Percentiles rank a stretch among this genome's conserved stretches.
Conservation (phyloP, 192 early-diverging fungal species). For the Chytriomyces confervae region DNA sequence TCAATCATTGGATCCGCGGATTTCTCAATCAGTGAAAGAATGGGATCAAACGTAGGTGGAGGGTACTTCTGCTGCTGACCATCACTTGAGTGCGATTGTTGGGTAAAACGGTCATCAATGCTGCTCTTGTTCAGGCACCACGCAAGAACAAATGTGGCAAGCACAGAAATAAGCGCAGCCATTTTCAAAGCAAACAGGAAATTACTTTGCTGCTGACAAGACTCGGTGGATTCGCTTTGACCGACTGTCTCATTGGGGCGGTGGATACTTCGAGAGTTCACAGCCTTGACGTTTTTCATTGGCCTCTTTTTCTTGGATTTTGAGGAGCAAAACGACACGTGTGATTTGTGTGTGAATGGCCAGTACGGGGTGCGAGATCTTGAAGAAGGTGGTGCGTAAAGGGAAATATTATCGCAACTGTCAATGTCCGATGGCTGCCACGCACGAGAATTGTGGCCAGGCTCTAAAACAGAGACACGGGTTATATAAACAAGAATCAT, state of each 20-base stretch:
- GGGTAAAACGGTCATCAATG: too few relatives aligned
- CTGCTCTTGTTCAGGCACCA: too few relatives aligned
- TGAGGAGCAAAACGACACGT: background rate
- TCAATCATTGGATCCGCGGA: background rate
- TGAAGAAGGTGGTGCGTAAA: background rate
- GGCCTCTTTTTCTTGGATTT: background rate
- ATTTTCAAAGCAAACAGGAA: too few relatives aligned
- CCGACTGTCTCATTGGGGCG: background rate
- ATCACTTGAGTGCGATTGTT: too few relatives aligned
- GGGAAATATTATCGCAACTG: background rate
- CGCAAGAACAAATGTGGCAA: too few relatives aligned
- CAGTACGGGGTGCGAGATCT: background rate
- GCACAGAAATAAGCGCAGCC: too few relatives aligned
- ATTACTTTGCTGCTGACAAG: too few relatives aligned
- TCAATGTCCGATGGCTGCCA: background rate
- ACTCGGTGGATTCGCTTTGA: too few relatives aligned
- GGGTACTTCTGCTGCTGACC: too few relatives aligned
- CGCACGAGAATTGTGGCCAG: background rate
- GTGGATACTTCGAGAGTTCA: background rate
- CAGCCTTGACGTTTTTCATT: background rate
- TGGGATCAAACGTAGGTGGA: background rate
- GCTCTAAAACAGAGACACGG: background rate
- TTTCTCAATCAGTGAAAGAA: conserved; percentile 18
- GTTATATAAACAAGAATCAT: background rate
- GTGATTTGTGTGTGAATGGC: background rate